phyloP scores from a whole-genome alignment of 106 monocot genomes.

The Posidonia australis region DNA sequence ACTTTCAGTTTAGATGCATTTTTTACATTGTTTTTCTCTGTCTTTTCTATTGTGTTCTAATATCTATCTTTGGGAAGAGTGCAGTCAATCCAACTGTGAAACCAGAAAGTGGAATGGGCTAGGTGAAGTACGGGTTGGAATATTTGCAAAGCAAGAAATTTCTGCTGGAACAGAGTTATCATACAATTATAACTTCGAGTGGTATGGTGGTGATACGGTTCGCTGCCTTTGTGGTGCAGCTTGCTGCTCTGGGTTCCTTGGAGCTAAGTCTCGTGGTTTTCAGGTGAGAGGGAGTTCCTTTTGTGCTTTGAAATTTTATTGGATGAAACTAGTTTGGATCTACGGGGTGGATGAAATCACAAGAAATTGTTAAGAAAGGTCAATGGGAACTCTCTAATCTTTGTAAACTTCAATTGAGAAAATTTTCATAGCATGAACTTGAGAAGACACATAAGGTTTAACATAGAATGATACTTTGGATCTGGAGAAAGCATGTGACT shows the following conservation, averaged over 20 bases:
- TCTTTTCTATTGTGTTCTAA: background rate
- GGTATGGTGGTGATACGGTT: slow-evolving; percentile 86
- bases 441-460: no score
- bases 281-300: slow-evolving; percentile 32
- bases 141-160: slow-evolving; percentile 97
- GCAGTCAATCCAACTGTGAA: slow-evolving; percentile 94
- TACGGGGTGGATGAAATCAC: no score
- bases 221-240: slow-evolving; percentile 89
- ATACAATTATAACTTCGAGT: slow-evolving; percentile 96
- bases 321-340: no score
- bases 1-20: no score
- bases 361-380: no score
- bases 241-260: slow-evolving; percentile 91
- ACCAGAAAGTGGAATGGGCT: slow-evolving; percentile 94
- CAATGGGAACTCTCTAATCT: no score
- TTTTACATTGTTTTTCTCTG: background rate
- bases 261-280: slow-evolving; percentile 96
- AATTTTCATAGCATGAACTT: no score
- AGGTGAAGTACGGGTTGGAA: slow-evolving; percentile 87
- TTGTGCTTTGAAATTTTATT: no score
- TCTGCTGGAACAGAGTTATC: slow-evolving; percentile 66
- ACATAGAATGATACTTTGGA: no score
- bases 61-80: slow-evolving; percentile 16
- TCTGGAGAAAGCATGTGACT: no score
- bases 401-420: no score